These are phyloP conservation scores for Leptographium flavum DNA, from an alignment of 2,329 filamentous ascomycete species.

Conservation along the genomic window DNA sequence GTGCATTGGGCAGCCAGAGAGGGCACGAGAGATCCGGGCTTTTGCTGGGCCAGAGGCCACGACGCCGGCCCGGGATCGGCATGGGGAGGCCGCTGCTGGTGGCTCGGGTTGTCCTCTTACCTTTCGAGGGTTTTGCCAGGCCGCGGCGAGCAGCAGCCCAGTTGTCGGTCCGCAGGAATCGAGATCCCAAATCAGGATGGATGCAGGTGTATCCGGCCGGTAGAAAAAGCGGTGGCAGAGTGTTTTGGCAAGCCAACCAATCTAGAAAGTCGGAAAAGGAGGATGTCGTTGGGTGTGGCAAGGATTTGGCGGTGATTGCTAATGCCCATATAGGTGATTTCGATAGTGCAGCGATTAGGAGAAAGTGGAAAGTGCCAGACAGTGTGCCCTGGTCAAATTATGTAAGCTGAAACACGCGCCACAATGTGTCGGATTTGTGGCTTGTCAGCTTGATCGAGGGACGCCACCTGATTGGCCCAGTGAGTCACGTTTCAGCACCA, in stretches of 20 bases:
- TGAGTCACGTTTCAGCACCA: too few relatives aligned
- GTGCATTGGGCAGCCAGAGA: not conserved
- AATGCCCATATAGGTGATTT: conserved; percentile 1
- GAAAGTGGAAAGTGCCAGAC: conserved; percentile 2
- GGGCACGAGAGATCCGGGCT: not conserved
- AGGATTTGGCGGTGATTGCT: conserved; percentile 3
- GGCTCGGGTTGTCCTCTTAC: not conserved
- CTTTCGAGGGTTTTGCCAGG: not conserved
- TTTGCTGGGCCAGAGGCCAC: not conserved
- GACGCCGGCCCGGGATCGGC: not conserved
- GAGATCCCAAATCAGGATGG: not conserved
- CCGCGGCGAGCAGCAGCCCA: not conserved
- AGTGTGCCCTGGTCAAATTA: not conserved
- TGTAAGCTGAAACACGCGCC: not conserved
- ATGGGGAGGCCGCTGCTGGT: not conserved
- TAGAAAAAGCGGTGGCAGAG: not conserved
- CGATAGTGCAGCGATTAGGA: conserved; percentile 5
- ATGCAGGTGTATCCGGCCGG: not conserved
- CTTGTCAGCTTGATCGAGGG: too few relatives aligned
- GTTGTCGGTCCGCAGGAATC: not conserved
- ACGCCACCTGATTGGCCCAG: too few relatives aligned
- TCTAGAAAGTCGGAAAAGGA: not conserved
- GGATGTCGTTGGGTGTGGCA: conserved; percentile 1
- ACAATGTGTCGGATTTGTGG: too few relatives aligned
- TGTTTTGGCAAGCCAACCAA: not conserved